Evolutionary conservation across 495 filamentous ascomycete species (phyloP), one percentile per base, ranked within the genome.

Genomic region (Penicillium cosmopolitanum): DNA sequence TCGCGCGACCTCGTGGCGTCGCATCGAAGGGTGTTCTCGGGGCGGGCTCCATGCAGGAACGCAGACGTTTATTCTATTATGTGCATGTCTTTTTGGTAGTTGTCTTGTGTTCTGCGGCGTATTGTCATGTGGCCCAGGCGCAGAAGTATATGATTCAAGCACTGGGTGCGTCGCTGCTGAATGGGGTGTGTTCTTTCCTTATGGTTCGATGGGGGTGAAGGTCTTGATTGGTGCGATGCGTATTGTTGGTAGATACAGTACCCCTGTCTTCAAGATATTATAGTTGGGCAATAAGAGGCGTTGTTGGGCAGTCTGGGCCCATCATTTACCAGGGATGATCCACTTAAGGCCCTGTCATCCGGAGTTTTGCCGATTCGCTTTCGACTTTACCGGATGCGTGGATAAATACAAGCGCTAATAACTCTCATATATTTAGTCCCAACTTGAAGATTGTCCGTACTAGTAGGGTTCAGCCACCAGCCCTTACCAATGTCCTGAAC

Each of bases 111-210:
- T 23, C 64, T 58, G 70, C 70, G 21, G 75, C 68, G 1, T 79
- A 76, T 53, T 72, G 36, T 33, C 77, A 80, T 71, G 77, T 80
- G 11, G 51, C 56, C 1, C 66, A 77, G 43, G 76, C 77, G 3
- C 69, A 66, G 57, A 56, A 50, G 11, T 80, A 75, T 63, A 72
- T 80, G 46, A 18, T 73, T 2, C 70, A 80, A 62, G 60, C 73
- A 18, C 46, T 79, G 10, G 70, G 53, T 16, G 64, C 65, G n/a
- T 75, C 62, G 36, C 18, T 68, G 8, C 19, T 76, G 10, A 78
- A 80, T 62, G 53, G 68, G 21, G 63, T 57, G 23, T 73, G 69
- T 57, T 75, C 74, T 38, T 68, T 53, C 61, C 54, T 51, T 15
- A 52, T 66, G 46, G 60, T 63, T 40, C 57, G 62, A 31, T 66